phyloP scores from a whole-genome alignment of 345 rosid species.

The Mercurialis annua region DNA sequence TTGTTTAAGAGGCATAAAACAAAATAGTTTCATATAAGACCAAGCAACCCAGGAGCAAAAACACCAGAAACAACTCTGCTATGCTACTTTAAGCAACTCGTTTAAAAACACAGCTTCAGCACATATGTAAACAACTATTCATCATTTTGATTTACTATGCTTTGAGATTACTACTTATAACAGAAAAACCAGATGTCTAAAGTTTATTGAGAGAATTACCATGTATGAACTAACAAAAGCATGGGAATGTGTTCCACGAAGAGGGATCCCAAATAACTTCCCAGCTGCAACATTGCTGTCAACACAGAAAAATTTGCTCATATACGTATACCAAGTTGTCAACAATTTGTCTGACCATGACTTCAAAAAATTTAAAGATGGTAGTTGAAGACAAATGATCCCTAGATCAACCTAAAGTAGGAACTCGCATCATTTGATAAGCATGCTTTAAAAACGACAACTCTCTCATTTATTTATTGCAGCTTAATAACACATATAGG shows the following conservation, averaged over 20 bases:
- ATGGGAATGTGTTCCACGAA: slow-evolving; percentile 96
- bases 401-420: slow-evolving; percentile 9
- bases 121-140: not conserved
- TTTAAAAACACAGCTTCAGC: not conserved
- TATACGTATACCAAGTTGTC: slow-evolving; percentile 10
- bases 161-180: not conserved
- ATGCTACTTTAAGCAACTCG: not conserved
- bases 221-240: slow-evolving; percentile 97
- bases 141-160: not conserved
- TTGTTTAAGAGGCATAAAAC: not conserved
- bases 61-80: not conserved
- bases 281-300: slow-evolving; percentile 96
- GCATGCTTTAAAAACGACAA: too few relatives aligned
- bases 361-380: not conserved
- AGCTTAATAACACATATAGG: too few relatives aligned
- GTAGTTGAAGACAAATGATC: not conserved
- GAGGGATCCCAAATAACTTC: slow-evolving; percentile 84
- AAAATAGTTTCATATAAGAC: not conserved
- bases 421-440: not conserved
- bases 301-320: slow-evolving; percentile 18
- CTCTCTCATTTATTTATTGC: too few relatives aligned
- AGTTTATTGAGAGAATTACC: slow-evolving; percentile 29
- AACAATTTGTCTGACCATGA: too few relatives aligned
- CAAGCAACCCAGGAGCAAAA: not conserved
- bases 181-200: not conserved